Conservation (phyloP, 441 rosid genomes). For the Eutrema salsugineum region DNA sequence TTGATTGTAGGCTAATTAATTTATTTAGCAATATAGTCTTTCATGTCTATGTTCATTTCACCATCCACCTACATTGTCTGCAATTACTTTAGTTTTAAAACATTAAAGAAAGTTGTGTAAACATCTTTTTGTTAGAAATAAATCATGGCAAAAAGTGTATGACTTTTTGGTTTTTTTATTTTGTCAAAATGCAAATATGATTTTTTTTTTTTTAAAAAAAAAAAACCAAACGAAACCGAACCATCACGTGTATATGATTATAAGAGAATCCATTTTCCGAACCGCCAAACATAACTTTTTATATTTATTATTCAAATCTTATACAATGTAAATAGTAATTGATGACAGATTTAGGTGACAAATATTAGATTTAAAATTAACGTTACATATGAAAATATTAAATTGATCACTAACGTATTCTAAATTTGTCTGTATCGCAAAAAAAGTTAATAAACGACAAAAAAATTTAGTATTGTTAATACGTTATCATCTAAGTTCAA, state of each 20-base stretch:
- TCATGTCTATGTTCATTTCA: constrained; percentile 28
- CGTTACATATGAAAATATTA: not conserved
- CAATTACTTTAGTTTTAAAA: constrained; percentile 12
- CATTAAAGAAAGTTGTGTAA: constrained; percentile 10
- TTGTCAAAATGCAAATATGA: not conserved
- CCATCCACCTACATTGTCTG: constrained; percentile 19
- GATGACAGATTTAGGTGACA: not conserved
- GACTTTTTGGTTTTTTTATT: not conserved
- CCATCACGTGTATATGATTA: not conserved
- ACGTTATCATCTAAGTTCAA: too few relatives aligned
- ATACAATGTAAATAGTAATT: not conserved
- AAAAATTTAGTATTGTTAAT: not conserved
- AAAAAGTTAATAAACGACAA: too few relatives aligned
- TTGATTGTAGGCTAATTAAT: constrained; percentile 29
- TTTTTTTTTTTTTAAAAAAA: not conserved
- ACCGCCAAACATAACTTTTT: not conserved
- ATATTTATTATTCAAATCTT: not conserved
- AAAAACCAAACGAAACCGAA: too few relatives aligned
- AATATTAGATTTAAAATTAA: not conserved
- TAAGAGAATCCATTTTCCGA: not conserved
- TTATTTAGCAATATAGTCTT: constrained; percentile 15
- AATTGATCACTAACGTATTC: not conserved
- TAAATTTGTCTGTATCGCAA: not conserved
- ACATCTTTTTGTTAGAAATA: not conserved
- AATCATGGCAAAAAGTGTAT: constrained; percentile 2